These are phyloP conservation scores for Stentor coeruleus DNA, from an alignment of 73 alveolate species.

Conservation along the genomic window DNA sequence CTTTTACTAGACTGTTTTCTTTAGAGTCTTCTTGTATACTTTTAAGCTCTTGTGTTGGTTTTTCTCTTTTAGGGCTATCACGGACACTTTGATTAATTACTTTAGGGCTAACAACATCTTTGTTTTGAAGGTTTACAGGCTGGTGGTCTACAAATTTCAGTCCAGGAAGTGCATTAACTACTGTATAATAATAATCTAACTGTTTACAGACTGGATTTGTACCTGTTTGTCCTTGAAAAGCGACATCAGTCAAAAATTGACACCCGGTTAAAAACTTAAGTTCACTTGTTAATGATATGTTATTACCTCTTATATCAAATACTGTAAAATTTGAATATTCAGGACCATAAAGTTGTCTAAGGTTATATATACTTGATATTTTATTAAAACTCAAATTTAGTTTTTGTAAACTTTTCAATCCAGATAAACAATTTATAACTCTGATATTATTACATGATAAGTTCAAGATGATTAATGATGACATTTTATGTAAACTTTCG, in stretches of 20 bases:
- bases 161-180: background rate
- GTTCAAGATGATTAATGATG: background rate
- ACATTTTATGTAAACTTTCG: conserved; percentile 12
- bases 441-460: conserved; percentile 4
- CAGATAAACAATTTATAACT: conserved; percentile 1
- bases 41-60: background rate
- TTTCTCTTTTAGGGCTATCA: background rate
- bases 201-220: conserved; percentile 10
- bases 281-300: background rate
- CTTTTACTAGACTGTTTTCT: background rate
- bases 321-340: background rate
- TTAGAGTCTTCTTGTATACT: background rate
- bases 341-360: conserved; percentile 5
- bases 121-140: background rate
- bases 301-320: conserved; percentile 2
- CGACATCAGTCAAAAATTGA: background rate
- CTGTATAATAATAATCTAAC: conserved; percentile 2
- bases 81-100: background rate
- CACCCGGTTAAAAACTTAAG: conserved; percentile 8
- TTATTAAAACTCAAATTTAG: conserved; percentile 11
- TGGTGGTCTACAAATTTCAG: conserved; percentile 19
- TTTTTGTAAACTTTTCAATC: background rate
- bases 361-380: background rate
- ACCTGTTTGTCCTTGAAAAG: background rate
- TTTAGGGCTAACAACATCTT: background rate